phyloP scores from a whole-genome alignment of 2,329 filamentous ascomycete species.

The Penicillium sp. region DNA sequence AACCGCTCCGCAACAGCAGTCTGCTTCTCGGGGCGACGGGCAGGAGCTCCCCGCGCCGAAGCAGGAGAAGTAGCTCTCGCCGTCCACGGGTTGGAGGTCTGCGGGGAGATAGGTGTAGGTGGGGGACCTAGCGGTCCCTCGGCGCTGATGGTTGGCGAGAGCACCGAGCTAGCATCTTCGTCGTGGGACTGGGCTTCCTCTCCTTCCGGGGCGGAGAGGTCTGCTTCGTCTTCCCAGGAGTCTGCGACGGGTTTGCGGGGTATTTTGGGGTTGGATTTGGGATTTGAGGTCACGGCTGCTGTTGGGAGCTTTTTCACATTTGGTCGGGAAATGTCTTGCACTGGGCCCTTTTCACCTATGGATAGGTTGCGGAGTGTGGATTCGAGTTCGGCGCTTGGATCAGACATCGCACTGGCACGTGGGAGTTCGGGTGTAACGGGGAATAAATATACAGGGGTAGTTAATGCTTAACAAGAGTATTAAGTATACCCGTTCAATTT shows the following conservation, averaged over 20 bases:
- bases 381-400: conserved; percentile 31
- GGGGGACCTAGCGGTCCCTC: conserved; percentile 56
- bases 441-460: neutral
- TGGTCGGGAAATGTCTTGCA: conserved; percentile 31
- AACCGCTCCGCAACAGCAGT: conserved; percentile 85
- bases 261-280: conserved; percentile 19
- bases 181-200: conserved; percentile 25
- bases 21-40: conserved; percentile 77
- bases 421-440: neutral
- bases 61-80: conserved; percentile 14
- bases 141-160: conserved; percentile 30
- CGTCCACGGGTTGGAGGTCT: conserved; percentile 27
- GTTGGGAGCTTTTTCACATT: conserved; percentile 7
- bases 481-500: conserved; percentile 1
- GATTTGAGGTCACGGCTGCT: neutral
- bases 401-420: conserved; percentile 20
- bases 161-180: conserved; percentile 27
- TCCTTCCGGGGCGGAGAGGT: conserved; percentile 48
- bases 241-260: conserved; percentile 54
- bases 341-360: conserved; percentile 32
- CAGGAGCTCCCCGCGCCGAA: conserved; percentile 17
- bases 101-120: conserved; percentile 65
- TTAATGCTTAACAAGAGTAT: neutral
- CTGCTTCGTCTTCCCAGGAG: conserved; percentile 74
- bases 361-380: conserved; percentile 34